Evolutionary conservation across 2,329 filamentous ascomycete species (phyloP).

Genomic region (Alternaria sp.): DNA sequence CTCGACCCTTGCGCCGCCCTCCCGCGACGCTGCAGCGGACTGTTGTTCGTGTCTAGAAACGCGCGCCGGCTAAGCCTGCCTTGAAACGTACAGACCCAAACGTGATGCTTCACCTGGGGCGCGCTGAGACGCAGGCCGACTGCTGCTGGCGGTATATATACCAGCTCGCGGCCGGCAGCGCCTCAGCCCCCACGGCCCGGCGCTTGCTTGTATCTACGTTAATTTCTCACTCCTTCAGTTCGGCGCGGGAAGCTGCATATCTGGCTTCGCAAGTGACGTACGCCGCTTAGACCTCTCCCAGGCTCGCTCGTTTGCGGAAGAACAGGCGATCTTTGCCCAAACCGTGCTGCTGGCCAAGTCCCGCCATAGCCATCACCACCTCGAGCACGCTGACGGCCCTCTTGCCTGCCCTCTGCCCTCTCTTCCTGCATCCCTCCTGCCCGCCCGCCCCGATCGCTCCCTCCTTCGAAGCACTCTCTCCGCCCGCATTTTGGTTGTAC

Average conservation of each 20-base stretch:
- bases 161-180: constrained; percentile 9
- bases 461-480: constrained; percentile 49
- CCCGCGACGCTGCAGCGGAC: constrained; percentile 1
- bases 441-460: constrained; percentile 42
- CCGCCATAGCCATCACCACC: constrained; percentile 25
- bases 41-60: constrained; percentile 11
- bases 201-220: constrained; percentile 3
- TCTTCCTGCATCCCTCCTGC: constrained; percentile 8
- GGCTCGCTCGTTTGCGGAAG: constrained; percentile 28
- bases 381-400: constrained; percentile 16
- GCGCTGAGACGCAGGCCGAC: constrained; percentile 27
- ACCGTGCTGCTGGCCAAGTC: constrained; percentile 26
- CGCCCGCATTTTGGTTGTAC: constrained; percentile 39
- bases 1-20: constrained; percentile 2
- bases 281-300: constrained; percentile 24
- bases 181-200: constrained; percentile 12
- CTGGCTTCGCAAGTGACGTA: constrained; percentile 35
- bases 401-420: constrained; percentile 23
- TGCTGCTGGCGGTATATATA: constrained; percentile 14
- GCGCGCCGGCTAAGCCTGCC: not conserved
- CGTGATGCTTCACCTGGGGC: constrained; percentile 30
- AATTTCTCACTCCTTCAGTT: constrained; percentile 5
- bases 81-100: constrained; percentile 33
- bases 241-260: constrained; percentile 20
- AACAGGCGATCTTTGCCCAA: constrained; percentile 35